Base-by-base conservation (phyloP, 2,329 filamentous ascomycete genomes). In the Pestalotiopsis sp. region DNA sequence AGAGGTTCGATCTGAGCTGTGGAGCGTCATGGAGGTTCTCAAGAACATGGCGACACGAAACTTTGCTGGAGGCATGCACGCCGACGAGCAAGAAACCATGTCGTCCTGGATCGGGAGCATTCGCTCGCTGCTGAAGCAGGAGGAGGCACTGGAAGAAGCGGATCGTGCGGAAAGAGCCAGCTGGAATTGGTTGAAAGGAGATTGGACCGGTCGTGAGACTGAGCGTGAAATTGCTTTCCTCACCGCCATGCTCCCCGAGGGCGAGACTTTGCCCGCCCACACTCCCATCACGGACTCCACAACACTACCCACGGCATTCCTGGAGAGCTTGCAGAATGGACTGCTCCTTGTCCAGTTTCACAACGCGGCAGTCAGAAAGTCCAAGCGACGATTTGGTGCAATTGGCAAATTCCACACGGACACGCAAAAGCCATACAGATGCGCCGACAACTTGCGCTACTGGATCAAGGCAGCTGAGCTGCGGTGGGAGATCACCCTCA, bases 381-480 rank as follows among this genome's bases (percentile, higher is more conserved):
- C 95, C 25, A 91, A 92, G 77, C 88, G 94, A 38, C 93, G 92
- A 7, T 98, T 98, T 78, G 94, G 95, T 66, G 89, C 93, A 71
- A 98, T 99, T 77, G 94, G 94, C 68, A 88, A 88, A 11, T 98
- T 92, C 80, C 96, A 98, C 79, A 91, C 90, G n/a, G 94, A 99
- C 79, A 95, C 96, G 11, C 91, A 90, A 70, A 98, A 98, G 81
- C 96, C 96, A 0, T 99, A 99, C 79, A 92, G 96, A 63, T 91
- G 91, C 71, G 94, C 95, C 3, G 96, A 99, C 74, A 99, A 99
- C 79, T 86, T 99, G 71, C 90, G 94, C 56, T 99, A 92, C 84
- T 99, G 96, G 95, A 89, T 93, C 81, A 99, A 99, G 83, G 96
- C 95, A 1, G 94, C 95, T 7, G 95, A 99, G 82, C 85, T 98